Base-by-base conservation (phyloP, 306 rosid species). In the Rubus parviflorus region DNA sequence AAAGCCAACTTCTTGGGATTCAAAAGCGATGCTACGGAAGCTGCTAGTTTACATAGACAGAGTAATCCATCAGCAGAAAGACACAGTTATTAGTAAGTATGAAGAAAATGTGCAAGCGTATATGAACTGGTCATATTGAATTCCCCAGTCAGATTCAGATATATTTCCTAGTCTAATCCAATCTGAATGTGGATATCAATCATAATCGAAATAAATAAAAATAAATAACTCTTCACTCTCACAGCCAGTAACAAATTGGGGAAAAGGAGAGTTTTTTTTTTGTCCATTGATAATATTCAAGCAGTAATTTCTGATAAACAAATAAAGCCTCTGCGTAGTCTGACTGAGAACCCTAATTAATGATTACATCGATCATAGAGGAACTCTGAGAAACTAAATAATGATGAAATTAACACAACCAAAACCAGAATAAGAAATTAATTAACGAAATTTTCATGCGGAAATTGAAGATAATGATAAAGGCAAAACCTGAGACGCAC, bases 11-110 rank as follows among this genome's bases (percentile, higher is more conserved):
- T 11, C 37, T 60, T 38, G 57, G 10, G 30, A 45, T 61, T 47
- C 70, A 61, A 7, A 46, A 60, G 3, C 0, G 6, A 63, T 4
- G 20, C n/a, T 6, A 6, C 1, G 6, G 16, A 46, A 74, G 46
- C 70, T 17, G 46, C 69, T 60, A 30, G 35, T 45, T 25, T 51
- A 60, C 78, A 25, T 43, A 61, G 11, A 45, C 58, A 74, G 58
- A 9, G n/a, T 45, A 4, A 61, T 30, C 53, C 52, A 73, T 73
- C 5, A 57, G 42, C 0, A 46, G 19, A 74, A 74, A 57, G 45
- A 73, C 23, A 73, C 19, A 5, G 19, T 11, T 11, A 53, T 42
- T 67, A 42, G 37, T n/a, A 23, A 67, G 51, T 11, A 42, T 5
- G 6, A 35, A 30, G 56, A 5, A 63, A 63, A 40, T 3, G 12